Conservation (phyloP, 192 early-diverging fungal genomes). For the Backusella tarrabulga region DNA sequence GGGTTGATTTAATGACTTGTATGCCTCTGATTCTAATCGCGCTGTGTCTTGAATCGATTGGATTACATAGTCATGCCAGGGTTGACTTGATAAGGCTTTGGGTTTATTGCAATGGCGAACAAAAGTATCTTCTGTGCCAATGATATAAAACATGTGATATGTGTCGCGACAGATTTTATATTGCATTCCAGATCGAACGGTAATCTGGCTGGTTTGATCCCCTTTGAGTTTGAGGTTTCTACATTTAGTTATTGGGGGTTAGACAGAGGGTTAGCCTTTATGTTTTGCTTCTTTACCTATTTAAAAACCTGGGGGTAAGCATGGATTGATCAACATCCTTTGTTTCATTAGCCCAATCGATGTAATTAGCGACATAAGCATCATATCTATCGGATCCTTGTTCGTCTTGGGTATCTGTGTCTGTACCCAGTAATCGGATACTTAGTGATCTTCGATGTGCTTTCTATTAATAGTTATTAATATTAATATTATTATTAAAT, state of each 20-base stretch:
- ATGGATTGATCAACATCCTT: slow-evolving; percentile 16
- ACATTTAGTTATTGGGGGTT: background rate
- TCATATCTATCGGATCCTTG: slow-evolving; percentile 22
- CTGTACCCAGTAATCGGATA: slow-evolving; percentile 21
- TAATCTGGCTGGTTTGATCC: slow-evolving; percentile 39
- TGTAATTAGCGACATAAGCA: slow-evolving; percentile 26
- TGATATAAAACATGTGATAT: slow-evolving; percentile 96
- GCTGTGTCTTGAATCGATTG: background rate
- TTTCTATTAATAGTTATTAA: background rate
- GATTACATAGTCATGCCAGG: slow-evolving; percentile 36
- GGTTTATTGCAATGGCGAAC: slow-evolving; percentile 11
- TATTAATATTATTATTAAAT: background rate
- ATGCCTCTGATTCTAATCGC: slow-evolving; percentile 13
- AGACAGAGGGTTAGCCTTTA: background rate
- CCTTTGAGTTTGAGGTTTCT: slow-evolving; percentile 13
- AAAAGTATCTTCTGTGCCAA: slow-evolving; percentile 80
- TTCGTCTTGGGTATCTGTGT: background rate
- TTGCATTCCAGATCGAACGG: slow-evolving; percentile 78
- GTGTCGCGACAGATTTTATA: slow-evolving; percentile 97
- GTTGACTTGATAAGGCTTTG: background rate
- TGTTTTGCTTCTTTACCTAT: slow-evolving; percentile 4
- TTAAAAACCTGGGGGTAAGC: slow-evolving; percentile 11
- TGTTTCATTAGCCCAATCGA: slow-evolving; percentile 27
- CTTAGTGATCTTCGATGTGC: slow-evolving; percentile 5
- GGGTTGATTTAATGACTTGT: background rate